Evolutionary conservation across 768 basidiomycete genomes (phyloP).

Genomic region (Pleurotus tuber-regium): DNA sequence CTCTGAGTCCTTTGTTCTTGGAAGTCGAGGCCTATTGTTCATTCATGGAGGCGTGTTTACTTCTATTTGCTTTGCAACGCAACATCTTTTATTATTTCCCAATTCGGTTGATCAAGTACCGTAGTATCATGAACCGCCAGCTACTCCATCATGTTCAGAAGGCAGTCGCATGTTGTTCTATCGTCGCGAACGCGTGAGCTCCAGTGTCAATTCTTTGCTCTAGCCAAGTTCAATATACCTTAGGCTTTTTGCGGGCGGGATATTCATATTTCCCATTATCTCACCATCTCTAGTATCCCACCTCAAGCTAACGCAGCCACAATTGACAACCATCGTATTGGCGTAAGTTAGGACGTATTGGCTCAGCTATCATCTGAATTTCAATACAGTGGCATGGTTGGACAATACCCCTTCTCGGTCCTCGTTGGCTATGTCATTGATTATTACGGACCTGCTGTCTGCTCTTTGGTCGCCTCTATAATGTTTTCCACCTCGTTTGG

Average conservation of each 20-base stretch:
- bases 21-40: slow-evolving; percentile 1
- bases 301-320: slow-evolving; percentile 68
- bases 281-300: slow-evolving; percentile 59
- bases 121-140: too few species aligned
- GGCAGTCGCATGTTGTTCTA: slow-evolving; percentile 12
- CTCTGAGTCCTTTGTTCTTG: not conserved
- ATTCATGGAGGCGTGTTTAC: not conserved
- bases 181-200: slow-evolving; percentile 18
- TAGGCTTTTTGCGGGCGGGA: slow-evolving; percentile 76
- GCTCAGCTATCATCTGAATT: slow-evolving; percentile 10
- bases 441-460: slow-evolving; percentile 60
- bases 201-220: not conserved
- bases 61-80: too few species aligned
- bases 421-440: slow-evolving; percentile 71
- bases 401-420: slow-evolving; percentile 76
- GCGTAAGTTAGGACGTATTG: slow-evolving; percentile 66
- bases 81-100: too few species aligned
- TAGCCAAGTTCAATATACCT: not conserved
- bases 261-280: slow-evolving; percentile 77
- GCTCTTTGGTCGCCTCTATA: slow-evolving; percentile 59
- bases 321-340: slow-evolving; percentile 74
- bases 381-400: slow-evolving; percentile 65
- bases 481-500: slow-evolving; percentile 62
- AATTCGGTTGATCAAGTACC: too few species aligned
- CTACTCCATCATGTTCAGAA: not conserved